Conservation (phyloP, 2,329 filamentous ascomycete genomes). For the Stylonectria norvegica region DNA sequence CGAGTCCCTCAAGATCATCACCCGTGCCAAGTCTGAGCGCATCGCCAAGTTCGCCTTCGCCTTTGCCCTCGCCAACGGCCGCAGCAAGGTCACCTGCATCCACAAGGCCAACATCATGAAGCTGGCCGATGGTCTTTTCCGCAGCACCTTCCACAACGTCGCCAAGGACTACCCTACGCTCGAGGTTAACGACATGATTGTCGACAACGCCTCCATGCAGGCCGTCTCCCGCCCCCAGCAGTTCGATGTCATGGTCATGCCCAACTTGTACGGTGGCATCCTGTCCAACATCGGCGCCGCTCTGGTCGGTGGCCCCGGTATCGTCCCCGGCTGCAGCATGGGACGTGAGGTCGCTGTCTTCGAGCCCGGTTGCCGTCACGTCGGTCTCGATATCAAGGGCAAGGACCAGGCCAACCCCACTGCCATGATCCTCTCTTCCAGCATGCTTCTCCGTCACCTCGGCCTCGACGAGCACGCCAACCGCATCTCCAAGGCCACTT, state of each 20-base stretch:
- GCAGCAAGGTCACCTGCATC: constrained; percentile 99
- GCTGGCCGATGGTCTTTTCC: constrained; percentile 97
- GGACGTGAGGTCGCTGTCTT: constrained; percentile 97
- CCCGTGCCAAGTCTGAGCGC: constrained; percentile 96
- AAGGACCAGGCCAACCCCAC: constrained; percentile 99
- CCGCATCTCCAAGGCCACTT: constrained; percentile 86
- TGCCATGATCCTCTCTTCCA: constrained; percentile 87
- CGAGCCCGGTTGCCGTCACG: constrained; percentile 98
- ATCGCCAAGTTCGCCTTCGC: constrained; percentile 98
- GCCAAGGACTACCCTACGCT: constrained; percentile 94
- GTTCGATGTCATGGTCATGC: constrained; percentile 99
- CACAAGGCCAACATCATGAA: constrained; percentile 99
- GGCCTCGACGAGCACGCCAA: constrained; percentile 98
- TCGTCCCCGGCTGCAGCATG: constrained; percentile 99
- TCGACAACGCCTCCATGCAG: constrained; percentile 99
- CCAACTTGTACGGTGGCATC: constrained; percentile 98
- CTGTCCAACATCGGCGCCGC: constrained; percentile 98
- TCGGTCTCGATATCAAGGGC: constrained; percentile 98
- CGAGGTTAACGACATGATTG: constrained; percentile 98
- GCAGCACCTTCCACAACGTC: constrained; percentile 90
- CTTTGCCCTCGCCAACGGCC: constrained; percentile 97
- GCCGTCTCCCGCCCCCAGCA: constrained; percentile 94
- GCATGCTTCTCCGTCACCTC: constrained; percentile 96
- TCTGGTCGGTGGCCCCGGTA: constrained; percentile 92
- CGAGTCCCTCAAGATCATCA: constrained; percentile 99